Evolutionary conservation across 2,329 filamentous ascomycete genomes (phyloP).

Genomic region (Talaromyces sp.): DNA sequence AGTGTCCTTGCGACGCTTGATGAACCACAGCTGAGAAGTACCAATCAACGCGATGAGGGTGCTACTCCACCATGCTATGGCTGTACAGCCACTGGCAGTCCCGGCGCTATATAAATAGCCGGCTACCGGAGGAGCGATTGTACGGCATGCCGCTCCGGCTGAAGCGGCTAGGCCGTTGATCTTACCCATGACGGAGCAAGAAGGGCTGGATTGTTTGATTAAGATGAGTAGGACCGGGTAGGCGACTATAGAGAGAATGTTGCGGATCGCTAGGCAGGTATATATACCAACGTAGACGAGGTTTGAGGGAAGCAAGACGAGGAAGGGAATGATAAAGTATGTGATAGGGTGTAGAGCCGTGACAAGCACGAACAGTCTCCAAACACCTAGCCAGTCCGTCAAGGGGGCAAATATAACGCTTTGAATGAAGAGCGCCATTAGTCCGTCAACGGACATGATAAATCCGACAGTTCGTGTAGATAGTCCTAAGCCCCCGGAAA

Average conservation of each 20-base stretch:
- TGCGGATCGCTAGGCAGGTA: constrained; percentile 61
- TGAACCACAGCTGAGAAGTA: constrained; percentile 54
- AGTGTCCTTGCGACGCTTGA: constrained; percentile 48
- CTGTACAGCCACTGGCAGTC: constrained; percentile 55
- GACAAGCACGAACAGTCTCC: constrained; percentile 63
- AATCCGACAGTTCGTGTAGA: constrained; percentile 64
- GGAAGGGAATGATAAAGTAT: constrained; percentile 67
- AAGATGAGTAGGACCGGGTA: constrained; percentile 68
- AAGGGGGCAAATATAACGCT: constrained; percentile 66
- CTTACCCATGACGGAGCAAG: constrained; percentile 60
- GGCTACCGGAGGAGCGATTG: constrained; percentile 64
- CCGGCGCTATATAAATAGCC: constrained; percentile 65
- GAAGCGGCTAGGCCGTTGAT: constrained; percentile 72
- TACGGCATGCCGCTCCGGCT: constrained; percentile 68
- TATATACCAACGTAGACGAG: constrained; percentile 62
- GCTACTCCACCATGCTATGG: constrained; percentile 62
- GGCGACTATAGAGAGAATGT: constrained; percentile 64
- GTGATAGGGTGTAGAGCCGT: constrained; percentile 64
- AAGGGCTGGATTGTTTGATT: constrained; percentile 67
- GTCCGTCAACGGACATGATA: constrained; percentile 66
- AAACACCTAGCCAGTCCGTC: constrained; percentile 62
- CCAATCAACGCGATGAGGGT: constrained; percentile 55
- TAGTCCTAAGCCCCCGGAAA: constrained; percentile 63
- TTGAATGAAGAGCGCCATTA: constrained; percentile 70
- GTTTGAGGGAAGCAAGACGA: constrained; percentile 55